Evolutionary conservation across 2,329 filamentous ascomycete species (phyloP), one percentile per base, ranked within the genome.

Genomic region (Colletotrichum falcatum): DNA sequence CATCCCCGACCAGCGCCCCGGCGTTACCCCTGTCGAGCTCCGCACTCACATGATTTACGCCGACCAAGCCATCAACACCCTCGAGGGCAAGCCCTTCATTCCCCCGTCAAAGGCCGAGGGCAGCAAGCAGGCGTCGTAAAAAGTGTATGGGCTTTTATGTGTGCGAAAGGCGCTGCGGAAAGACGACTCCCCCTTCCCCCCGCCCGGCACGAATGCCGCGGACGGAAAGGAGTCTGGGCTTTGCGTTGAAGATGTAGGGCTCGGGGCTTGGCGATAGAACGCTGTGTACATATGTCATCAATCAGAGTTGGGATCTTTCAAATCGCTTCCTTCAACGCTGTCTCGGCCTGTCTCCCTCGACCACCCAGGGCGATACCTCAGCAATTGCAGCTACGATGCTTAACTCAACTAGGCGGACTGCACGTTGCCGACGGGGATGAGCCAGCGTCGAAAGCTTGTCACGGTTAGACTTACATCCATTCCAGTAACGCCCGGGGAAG

Each of bases 11-110:
- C 85, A 92, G 74, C 92, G 92, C 72, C 85, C 87, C 78, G 88
- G 89, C 78, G 87, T 90, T 76, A 89, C 87, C 37, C 93, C 93
- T 61, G 90, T 96, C 74, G 92, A 95, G 80, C 87, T 94, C 75
- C 88, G 92, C 77, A 86, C 88, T 76, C 85, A 84, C 78, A 88
- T 90, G 81, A 89, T 90, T 79, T 89, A 88, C 77, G 85, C 88
- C 70, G 87, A 90, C 74, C 82, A 84, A 74, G 83, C 83, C 72
- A 83, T 83, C 71, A 78, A 81, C 53, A 78, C 80, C 64, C 77
- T 79, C 61, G 80, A 83, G 63, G 81, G 81, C 74, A 83, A 84
- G 81, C 83, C 83, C 56, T 84, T 83, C 70, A 68, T 78, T 65
- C 72, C 81, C 26, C 68, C 73, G 37, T 72, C 68, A 59, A 72